Base-by-base conservation (phyloP, 2,329 filamentous ascomycete species). In the Nannizzia gypsea region DNA sequence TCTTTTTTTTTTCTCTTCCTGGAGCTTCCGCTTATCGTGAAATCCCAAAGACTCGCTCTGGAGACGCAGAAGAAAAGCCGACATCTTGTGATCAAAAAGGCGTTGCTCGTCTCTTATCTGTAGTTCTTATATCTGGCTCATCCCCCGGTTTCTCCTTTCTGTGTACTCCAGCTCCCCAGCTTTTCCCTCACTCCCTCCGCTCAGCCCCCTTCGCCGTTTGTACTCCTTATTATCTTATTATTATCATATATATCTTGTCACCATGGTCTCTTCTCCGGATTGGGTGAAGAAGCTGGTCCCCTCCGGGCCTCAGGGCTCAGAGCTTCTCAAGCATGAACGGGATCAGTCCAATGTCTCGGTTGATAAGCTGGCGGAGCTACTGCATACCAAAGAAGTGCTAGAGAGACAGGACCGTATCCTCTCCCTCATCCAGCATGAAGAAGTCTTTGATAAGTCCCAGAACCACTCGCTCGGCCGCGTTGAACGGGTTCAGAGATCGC, bases 401-500 rank as follows among this genome's bases (percentile, higher is more conserved):
- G 78, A 84, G 60, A 78, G 81, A 48, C 84, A 85, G 66, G 73
- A 80, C 1, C 76, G 75, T 24, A 78, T 91, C 28, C 74, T 89
- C 4, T 74, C 80, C 55, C 78, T 89, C n/a, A 78, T 91, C 3
- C 76, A 84, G 66, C 71, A 78, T 0, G 86, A 91, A 61, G 81
- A 82, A 58, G 80, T 89, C 60, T 90, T 91, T 65, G 85, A 90
- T 73, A 91, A 90, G 75, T 83, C 83, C 2, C 83, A 87, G 64
- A 89, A 90, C 70, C 89, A 89, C 74, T 88, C 88, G 70, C 80
- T 83, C 65, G 86, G 87, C 46, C 78, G 88, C 50, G 78, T 82
- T 26, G 85, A 88, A 63, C 80, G 84, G 56, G 84, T 90, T 67
- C 81, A 88, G 69, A 82, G 81, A 36, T 82, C 88, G 1, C 77